phyloP scores from a whole-genome alignment of 2,329 filamentous ascomycete species.

The Claviceps maximensis region DNA sequence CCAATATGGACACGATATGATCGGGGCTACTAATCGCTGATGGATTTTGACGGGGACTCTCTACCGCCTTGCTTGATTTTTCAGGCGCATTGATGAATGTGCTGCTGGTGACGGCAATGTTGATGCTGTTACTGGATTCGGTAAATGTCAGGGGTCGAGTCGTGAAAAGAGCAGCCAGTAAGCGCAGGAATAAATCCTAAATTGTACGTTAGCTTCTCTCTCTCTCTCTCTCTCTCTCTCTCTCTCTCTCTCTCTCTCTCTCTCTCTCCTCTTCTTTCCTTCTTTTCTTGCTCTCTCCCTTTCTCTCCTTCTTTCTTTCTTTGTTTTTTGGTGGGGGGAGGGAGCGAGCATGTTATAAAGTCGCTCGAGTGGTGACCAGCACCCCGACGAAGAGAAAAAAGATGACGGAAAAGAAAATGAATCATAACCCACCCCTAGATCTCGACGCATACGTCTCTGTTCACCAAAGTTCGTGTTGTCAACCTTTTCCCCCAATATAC shows the following conservation, averaged over 20 bases:
- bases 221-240: too few species aligned
- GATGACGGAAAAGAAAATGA: not conserved
- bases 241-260: not conserved
- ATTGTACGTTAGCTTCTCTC: not conserved
- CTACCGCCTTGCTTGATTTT: conserved; percentile 20
- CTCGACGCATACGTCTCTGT: conserved; percentile 79
- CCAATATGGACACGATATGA: conserved; percentile 70
- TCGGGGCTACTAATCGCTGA: conserved; percentile 34
- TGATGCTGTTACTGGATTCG: conserved; percentile 30
- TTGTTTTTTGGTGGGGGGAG: too few species aligned
- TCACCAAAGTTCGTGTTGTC: conserved; percentile 97
- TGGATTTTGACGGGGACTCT: conserved; percentile 21
- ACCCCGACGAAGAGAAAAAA: not conserved
- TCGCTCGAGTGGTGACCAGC: not conserved
- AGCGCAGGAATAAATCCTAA: conserved; percentile 76
- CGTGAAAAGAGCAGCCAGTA: conserved; percentile 89
- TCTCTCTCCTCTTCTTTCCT: too few species aligned
- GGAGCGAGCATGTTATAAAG: too few species aligned
- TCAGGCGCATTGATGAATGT: conserved; percentile 16
- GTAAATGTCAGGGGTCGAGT: conserved; percentile 66
- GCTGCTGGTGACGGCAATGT: not conserved
- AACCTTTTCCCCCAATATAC: conserved; percentile 84
- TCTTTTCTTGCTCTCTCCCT: too few species aligned
- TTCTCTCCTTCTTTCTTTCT: not conserved
- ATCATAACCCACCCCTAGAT: conserved; percentile 57